Evolutionary conservation across 2,329 filamentous ascomycete species (phyloP).

Genomic region (Orbilia ellipsospora): DNA sequence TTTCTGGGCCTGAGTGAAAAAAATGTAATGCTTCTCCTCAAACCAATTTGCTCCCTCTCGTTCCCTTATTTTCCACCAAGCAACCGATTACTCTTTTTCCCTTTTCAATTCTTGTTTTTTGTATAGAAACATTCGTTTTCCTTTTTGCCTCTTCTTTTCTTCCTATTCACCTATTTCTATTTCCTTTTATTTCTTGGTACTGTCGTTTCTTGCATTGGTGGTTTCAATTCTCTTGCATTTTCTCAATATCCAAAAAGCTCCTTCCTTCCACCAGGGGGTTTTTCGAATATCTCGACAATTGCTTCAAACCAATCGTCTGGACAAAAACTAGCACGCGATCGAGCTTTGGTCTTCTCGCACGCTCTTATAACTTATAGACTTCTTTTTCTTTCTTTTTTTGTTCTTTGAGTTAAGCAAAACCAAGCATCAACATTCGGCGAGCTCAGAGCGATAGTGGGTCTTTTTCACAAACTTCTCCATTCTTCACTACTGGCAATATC

Average conservation of each 20-base stretch:
- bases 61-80: constrained; percentile 44
- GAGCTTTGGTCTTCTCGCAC: constrained; percentile 38
- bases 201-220: constrained; percentile 36
- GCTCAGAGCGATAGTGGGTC: not conserved
- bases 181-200: constrained; percentile 16
- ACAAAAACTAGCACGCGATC: constrained; percentile 30
- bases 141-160: constrained; percentile 11
- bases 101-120: constrained; percentile 46
- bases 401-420: not conserved
- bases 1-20: constrained; percentile 24
- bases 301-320: constrained; percentile 25
- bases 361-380: constrained; percentile 10
- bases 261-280: constrained; percentile 2
- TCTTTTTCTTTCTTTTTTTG: constrained; percentile 6
- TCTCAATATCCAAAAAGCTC: constrained; percentile 19
- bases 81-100: constrained; percentile 32
- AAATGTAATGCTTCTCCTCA: constrained; percentile 36
- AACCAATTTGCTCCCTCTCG: constrained; percentile 29
- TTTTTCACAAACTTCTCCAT: constrained; percentile 18
- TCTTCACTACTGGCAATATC: constrained; percentile 11
- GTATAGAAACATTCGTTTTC: constrained; percentile 52
- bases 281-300: not conserved
- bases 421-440: constrained; percentile 3
- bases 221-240: constrained; percentile 46
- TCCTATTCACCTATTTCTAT: constrained; percentile 22